Evolutionary conservation across 805 yeast species (phyloP), one percentile per base, ranked within the genome.

Genomic region (Wickerhamomyces strasburgensis): DNA sequence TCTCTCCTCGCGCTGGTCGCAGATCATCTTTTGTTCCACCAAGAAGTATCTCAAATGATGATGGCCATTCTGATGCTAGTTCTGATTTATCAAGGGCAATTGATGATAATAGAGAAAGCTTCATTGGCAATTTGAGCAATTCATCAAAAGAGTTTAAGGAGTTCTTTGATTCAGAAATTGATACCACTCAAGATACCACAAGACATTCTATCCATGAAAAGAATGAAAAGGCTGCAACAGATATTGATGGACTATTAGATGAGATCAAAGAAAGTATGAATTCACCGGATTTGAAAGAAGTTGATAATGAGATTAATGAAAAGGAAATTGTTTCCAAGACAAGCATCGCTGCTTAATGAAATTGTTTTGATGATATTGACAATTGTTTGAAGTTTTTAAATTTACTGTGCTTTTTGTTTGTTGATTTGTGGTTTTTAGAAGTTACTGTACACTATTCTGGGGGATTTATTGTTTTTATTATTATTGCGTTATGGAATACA

Each of bases 241-340:
- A 45, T 19, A 17, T 52, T 24, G 52, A 54, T 28, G 52, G 46
- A 0, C 33, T 52, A 17, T 28, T 54, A 24, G 45, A 49, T 13
- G 54, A 54, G 34, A 52, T 54, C 17, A 49, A 39, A 29, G 51
- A 47, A 27, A 52, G 48, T 27, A 30, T 51, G 33, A n/a, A n/a
- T n/a, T n/a, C n/a, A n/a, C n/a, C n/a, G n/a, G n/a, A n/a, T n/a
- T n/a, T n/a, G n/a, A n/a, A n/a, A n/a, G n/a, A n/a, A n/a, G n/a
- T n/a, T n/a, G 46, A 37, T 15, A 16, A 24, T 11, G 46, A 35
- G 25, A n/a, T n/a, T n/a, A n/a, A n/a, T n/a, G n/a, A n/a, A n/a
- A n/a, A n/a, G n/a, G n/a, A 18, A 24, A 37, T 14, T 19, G 16
- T 18, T 38, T 19, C n/a, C 31, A n/a, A n/a, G n/a, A n/a, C n/a